phyloP scores from a whole-genome alignment of 2,329 filamentous ascomycete genomes.

The Gnomoniopsis smithogilvyi region DNA sequence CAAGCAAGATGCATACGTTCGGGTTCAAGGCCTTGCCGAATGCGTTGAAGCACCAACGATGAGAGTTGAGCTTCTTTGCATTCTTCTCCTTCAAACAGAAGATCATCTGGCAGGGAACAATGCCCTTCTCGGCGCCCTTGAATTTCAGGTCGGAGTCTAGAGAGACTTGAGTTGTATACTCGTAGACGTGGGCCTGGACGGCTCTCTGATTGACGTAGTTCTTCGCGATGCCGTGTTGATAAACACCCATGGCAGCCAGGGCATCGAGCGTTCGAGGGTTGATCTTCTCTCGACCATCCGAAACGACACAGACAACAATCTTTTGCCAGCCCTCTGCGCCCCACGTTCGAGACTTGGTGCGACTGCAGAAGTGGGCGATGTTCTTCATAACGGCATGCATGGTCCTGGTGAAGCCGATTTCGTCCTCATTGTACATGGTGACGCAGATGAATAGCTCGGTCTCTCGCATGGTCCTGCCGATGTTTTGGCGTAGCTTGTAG shows the following conservation, averaged over 20 bases:
- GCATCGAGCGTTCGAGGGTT: slow-evolving; percentile 92
- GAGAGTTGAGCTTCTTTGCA: slow-evolving; percentile 94
- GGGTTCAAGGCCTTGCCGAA: slow-evolving; percentile 90
- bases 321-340: slow-evolving; percentile 98
- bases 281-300: slow-evolving; percentile 85
- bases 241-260: slow-evolving; percentile 93
- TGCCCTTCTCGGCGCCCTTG: slow-evolving; percentile 98
- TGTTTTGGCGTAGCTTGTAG: slow-evolving; percentile 90
- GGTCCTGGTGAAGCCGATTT: slow-evolving; percentile 92
- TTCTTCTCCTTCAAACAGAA: slow-evolving; percentile 99
- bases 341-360: slow-evolving; percentile 91
- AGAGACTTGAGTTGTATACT: slow-evolving; percentile 97
- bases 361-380: slow-evolving; percentile 91
- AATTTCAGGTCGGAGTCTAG: slow-evolving; percentile 95
- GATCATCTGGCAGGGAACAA: slow-evolving; percentile 96
- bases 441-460: slow-evolving; percentile 96
- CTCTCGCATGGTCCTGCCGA: slow-evolving; percentile 78
- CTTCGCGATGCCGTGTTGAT: slow-evolving; percentile 97
- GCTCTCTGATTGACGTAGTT: slow-evolving; percentile 96
- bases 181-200: slow-evolving; percentile 95
- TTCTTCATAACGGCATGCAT: slow-evolving; percentile 99
- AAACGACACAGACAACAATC: slow-evolving; percentile 96
- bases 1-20: slow-evolving; percentile 93
- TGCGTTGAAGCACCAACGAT: slow-evolving; percentile 99
- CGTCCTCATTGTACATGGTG: slow-evolving; percentile 99